These are phyloP conservation scores for Gliomastix tumulicola DNA, from an alignment of 2,329 filamentous ascomycete genomes.

Conservation along the genomic window DNA sequence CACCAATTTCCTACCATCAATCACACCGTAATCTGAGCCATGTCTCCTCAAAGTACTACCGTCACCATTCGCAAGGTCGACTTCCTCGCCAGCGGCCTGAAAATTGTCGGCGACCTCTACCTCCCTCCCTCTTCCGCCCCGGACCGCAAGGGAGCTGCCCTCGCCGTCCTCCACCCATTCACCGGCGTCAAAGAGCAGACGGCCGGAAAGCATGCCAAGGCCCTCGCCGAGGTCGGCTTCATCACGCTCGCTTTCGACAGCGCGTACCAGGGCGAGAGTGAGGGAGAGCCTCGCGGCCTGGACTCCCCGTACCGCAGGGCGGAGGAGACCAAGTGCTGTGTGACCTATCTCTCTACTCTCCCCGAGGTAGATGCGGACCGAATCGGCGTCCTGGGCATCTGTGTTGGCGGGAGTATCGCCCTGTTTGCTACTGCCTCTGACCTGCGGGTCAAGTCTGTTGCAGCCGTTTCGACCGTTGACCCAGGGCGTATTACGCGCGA, in stretches of 20 bases:
- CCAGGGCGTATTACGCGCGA: constrained; percentile 18
- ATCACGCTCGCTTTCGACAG: constrained; percentile 25
- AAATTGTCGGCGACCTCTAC: constrained; percentile 1
- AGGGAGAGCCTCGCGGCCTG: constrained; percentile 24
- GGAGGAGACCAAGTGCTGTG: constrained; percentile 24
- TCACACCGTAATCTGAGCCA: too few species aligned
- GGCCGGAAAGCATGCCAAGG: constrained; percentile 19
- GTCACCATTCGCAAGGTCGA: too few species aligned
- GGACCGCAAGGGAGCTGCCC: constrained; percentile 3
- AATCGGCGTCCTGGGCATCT: constrained; percentile 30
- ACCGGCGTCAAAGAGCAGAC: constrained; percentile 30
- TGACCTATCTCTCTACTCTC: constrained; percentile 21
- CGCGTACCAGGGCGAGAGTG: constrained; percentile 26
- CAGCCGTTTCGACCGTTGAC: constrained; percentile 18
- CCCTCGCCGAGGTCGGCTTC: constrained; percentile 22
- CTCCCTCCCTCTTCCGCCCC: background rate
- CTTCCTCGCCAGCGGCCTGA: background rate
- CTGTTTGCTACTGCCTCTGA: constrained; percentile 25
- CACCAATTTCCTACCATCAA: too few species aligned
- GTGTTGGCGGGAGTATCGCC: constrained; percentile 26
- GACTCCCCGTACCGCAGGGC: constrained; percentile 28
- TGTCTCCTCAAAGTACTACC: too few species aligned
- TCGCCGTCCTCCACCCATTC: constrained; percentile 22
- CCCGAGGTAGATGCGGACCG: constrained; percentile 12
- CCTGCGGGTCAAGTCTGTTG: constrained; percentile 26